phyloP scores from a whole-genome alignment of 2,329 filamentous ascomycete species.

The Rhynchosporium graminicola region DNA sequence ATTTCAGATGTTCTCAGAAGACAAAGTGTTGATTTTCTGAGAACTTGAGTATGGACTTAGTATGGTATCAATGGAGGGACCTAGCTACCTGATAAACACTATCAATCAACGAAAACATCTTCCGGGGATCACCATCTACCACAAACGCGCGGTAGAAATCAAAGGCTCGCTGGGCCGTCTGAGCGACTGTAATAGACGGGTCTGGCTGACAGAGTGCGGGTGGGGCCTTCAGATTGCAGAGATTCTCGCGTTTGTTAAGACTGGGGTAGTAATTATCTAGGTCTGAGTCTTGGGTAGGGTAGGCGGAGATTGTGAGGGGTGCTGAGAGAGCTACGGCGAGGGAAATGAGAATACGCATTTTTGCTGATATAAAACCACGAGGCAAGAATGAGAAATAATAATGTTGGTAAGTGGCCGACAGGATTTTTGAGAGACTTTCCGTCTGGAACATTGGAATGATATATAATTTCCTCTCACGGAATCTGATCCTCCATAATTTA shows the following conservation, averaged over 20 bases:
- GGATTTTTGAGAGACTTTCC: neutral
- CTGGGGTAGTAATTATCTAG: neutral
- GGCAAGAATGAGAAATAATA: neutral
- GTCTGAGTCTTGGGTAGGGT: conserved; percentile 12
- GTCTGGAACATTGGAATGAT: neutral
- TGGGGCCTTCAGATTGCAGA: conserved; percentile 24
- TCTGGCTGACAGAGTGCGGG: conserved; percentile 25
- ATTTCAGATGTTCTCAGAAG: neutral
- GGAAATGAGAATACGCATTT: conserved; percentile 20
- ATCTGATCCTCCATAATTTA: neutral
- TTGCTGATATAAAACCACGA: neutral
- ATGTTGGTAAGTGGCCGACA: neutral
- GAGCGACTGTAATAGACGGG: conserved; percentile 22
- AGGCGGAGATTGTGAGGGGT: conserved; percentile 19
- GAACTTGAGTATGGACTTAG: too few species aligned
- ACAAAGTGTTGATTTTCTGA: neutral
- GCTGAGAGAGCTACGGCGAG: conserved; percentile 18
- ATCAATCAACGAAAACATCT: conserved; percentile 28
- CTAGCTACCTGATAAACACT: conserved; percentile 24
- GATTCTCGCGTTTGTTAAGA: conserved; percentile 24
- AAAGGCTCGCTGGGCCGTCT: conserved; percentile 25
- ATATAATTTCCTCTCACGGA: neutral
- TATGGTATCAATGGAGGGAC: neutral
- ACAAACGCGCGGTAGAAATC: conserved; percentile 28
- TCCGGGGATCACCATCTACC: conserved; percentile 27